Base-by-base conservation (phyloP, 805 yeast species). In the Cyberlindnera mississippiensis region DNA sequence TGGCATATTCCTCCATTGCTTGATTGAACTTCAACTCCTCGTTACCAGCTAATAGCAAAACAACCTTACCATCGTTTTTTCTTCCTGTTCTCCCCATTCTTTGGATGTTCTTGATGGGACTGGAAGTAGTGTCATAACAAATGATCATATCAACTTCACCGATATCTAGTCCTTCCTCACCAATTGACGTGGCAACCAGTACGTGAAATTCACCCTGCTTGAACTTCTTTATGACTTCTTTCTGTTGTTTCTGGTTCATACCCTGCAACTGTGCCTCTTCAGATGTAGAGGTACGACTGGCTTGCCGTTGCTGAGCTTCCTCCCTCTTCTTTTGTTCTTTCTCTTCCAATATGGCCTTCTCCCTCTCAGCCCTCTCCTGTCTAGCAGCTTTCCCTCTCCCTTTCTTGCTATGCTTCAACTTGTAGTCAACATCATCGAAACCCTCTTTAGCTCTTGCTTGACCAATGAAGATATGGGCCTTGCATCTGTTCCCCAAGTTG, bases 1-100 rank as follows among this genome's bases (percentile, higher is more conserved):
- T 76, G 44, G 76, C 76, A 60, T 93, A 91, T 20, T 89, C 93
- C 22, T 74, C 82, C 84, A 87, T 79, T 0, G 98, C 90, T 51
- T 81, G 77, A 34, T 84, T 85, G 58, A 87, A 86, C 57, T 91
- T 95, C 6, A 64, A 55, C 41, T 82, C 77, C 62, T 93, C 99
- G 49, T 78, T 78, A 11, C 83, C 75, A 8, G 96, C 77, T 54
- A 91, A 78, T 5, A 93, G 62, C 28, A 90, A 63, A 4, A 87
- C 66, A 2, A 93, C 85, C 44, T 74, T 76, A 31, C 99, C 99
- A 52, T 85, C 88, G 52, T 96, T 69, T 57, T 88, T 87, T 64
- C 99, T 81, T 15, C 99, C 99, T 0, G 99, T 93, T 66, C 99
- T 78, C 20, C 99, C 99, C 95, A 93, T 88, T 53, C 99, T 69